Base-by-base conservation (phyloP, 1,284 basidiomycete genomes). In the Malassezia obtusa region DNA sequence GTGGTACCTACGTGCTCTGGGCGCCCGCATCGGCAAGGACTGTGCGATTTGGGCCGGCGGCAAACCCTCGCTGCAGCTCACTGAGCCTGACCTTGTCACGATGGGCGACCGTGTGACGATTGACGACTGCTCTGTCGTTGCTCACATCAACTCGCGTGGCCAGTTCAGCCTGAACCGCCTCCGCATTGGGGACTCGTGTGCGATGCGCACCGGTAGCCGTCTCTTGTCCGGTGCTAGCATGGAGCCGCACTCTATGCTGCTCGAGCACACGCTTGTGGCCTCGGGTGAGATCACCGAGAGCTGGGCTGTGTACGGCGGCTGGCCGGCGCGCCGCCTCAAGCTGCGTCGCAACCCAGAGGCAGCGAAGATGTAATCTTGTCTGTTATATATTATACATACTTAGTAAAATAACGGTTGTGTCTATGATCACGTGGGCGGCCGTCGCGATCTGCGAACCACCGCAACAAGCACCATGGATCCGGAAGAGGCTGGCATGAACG, bases 121-220 rank as follows among this genome's bases (percentile, higher is more conserved):
- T 39, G 71, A 73, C 48, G 71, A 73, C 45, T 67, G 64, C 50
- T 73, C 71, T 31, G 68, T 73, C 19, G 71, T 73, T 12, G 71
- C 71, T 15, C 71, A 73, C 55, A 73, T 73, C 63, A 73, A 73
- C 58, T 71, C 68, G 36, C 59, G 71, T 47, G 71, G 71, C 31
- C 63, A 68, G 7, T 73, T 73, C 60, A 67, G 64, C 31, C 52
- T 73, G 46, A 73, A 73, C 62, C 65, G 65, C 58, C 60, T 73
- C 33, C 62, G 65, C 24, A 68, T 73, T 38, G 71, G 68, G n/a
- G 68, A 71, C 32, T 64, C 64, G 7, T 71, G 69, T 50, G 71
- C 71, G 19, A 64, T 73, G 64, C 65, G 69, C 9, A 62, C 63
- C 22, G 71, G 71, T 17, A 65, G 62, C 45, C 67, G 71, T 39